Percentiles rank a stretch among this genome's conserved stretches.
Conservation (phyloP, 225 moss, liverwort and hornwort species). For the Marchantia polymorpha region DNA sequence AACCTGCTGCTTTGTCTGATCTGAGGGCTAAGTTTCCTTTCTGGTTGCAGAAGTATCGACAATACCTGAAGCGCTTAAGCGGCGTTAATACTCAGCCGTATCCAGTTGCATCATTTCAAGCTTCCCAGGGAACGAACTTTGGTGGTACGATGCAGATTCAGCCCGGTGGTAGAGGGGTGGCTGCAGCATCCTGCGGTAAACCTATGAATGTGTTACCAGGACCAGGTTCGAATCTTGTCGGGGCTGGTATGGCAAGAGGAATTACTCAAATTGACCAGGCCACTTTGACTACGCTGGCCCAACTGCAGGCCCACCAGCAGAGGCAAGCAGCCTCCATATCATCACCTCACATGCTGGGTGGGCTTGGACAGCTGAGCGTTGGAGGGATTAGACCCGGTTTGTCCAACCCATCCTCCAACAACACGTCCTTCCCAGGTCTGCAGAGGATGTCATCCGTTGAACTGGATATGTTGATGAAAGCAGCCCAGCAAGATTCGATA, state of each 20-base stretch:
- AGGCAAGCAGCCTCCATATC: constrained; percentile 21
- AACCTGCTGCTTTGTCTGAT: constrained; percentile 15
- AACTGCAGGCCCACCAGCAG: constrained; percentile 66
- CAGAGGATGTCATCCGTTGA: constrained; percentile 79
- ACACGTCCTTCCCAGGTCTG: constrained; percentile 44
- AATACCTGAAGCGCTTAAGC: constrained; percentile 78
- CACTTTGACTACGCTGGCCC: constrained; percentile 60
- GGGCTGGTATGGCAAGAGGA: constrained; percentile 37
- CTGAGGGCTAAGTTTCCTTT: constrained; percentile 18
- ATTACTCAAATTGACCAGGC: constrained; percentile 53
- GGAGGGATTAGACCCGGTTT: constrained; percentile 29
- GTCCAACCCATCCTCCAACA: constrained; percentile 25
- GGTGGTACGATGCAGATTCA: constrained; percentile 94
- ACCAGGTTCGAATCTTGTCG: constrained; percentile 44
- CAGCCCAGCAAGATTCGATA: constrained; percentile 62
- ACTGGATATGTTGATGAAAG: constrained; percentile 80
- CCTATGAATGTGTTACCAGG: constrained; percentile 21
- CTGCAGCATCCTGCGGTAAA: constrained; percentile 53
- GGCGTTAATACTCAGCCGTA: constrained; percentile 71
- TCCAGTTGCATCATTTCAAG: constrained; percentile 78
- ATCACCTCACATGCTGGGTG: constrained; percentile 25
- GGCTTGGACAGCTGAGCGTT: constrained; percentile 31
- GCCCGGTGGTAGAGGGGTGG: constrained; percentile 77
- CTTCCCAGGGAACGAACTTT: constrained; percentile 61
- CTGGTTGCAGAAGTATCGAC: constrained; percentile 82